Conservation (phyloP, 768 basidiomycete genomes). For the Cyathus striatus region DNA sequence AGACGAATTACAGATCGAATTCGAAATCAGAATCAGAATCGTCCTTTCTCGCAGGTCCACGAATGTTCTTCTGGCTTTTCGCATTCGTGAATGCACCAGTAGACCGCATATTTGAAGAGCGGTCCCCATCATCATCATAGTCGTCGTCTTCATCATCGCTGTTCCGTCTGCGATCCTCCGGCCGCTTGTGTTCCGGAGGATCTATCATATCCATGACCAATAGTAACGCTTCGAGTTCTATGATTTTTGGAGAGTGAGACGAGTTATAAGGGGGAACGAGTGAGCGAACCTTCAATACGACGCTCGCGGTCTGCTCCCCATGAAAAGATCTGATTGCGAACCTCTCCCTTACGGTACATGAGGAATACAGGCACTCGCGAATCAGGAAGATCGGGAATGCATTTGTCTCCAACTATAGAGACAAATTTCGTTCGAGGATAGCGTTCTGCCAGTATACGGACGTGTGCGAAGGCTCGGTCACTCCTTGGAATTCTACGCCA, state of each 20-base stretch:
- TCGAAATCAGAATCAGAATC: conserved; percentile 81
- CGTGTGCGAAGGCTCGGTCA: conserved; percentile 66
- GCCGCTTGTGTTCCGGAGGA: conserved; percentile 40
- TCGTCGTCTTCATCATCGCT: conserved; percentile 46
- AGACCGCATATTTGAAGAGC: conserved; percentile 52
- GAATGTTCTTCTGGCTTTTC: conserved; percentile 48
- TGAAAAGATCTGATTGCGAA: conserved; percentile 77
- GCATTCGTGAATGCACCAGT: conserved; percentile 53
- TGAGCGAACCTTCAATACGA: conserved; percentile 74
- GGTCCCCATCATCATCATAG: conserved; percentile 39
- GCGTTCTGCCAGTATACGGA: conserved; percentile 68
- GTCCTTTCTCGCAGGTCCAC: conserved; percentile 31
- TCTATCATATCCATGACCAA: conserved; percentile 64
- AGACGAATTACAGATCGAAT: conserved; percentile 64
- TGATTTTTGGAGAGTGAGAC: background rate
- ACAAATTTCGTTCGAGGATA: conserved; percentile 95
- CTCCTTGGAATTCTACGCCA: conserved; percentile 67
- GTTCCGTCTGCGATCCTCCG: conserved; percentile 18
- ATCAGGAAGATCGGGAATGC: conserved; percentile 93
- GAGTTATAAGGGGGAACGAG: too few species aligned
- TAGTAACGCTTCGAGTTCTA: conserved; percentile 70
- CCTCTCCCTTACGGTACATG: conserved; percentile 89
- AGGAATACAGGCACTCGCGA: conserved; percentile 87
- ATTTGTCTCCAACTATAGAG: conserved; percentile 90
- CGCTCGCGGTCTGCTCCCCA: conserved; percentile 82